Percentiles rank a stretch among this genome's conserved stretches.
These are phyloP conservation scores for Aspergillus novofumigatus DNA, from an alignment of 2,329 filamentous ascomycete genomes.

Conservation along the genomic window DNA sequence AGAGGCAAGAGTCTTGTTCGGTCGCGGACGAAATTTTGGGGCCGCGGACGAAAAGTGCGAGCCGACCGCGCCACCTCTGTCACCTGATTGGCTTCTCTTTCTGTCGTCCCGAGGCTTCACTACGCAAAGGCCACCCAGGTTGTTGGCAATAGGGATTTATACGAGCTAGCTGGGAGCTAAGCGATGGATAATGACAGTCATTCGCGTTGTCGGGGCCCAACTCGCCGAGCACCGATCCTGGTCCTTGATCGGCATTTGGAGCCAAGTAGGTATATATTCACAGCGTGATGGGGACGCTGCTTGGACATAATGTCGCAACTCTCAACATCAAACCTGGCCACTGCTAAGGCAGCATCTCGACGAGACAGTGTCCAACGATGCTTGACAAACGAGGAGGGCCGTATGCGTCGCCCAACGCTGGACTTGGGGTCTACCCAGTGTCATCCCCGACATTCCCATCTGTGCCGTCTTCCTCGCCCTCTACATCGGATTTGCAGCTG, in stretches of 20 bases:
- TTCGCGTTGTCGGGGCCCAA: not conserved
- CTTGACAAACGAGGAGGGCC: constrained; percentile 19
- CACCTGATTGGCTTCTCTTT: not conserved
- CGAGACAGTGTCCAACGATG: not conserved
- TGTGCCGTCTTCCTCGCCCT: constrained; percentile 57
- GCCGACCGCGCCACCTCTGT: not conserved
- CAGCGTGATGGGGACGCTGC: not conserved
- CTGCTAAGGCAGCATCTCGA: not conserved
- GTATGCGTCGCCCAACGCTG: constrained; percentile 29
- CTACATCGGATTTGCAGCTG: constrained; percentile 40
- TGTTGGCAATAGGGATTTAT: not conserved
- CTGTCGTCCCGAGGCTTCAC: not conserved
- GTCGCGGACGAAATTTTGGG: constrained; percentile 7
- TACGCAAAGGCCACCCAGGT: not conserved
- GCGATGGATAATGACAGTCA: not conserved
- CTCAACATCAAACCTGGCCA: not conserved
- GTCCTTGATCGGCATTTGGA: not conserved
- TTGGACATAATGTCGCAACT: not conserved
- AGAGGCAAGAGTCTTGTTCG: not conserved
- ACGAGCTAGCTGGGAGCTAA: not conserved
- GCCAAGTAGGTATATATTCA: not conserved
- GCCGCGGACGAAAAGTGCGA: constrained; percentile 5
- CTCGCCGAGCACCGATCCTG: not conserved
- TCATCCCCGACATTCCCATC: constrained; percentile 60
- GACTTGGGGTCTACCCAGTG: constrained; percentile 49